Evolutionary conservation across 2,329 filamentous ascomycete species (phyloP).

Genomic region (Venturia pyrina): DNA sequence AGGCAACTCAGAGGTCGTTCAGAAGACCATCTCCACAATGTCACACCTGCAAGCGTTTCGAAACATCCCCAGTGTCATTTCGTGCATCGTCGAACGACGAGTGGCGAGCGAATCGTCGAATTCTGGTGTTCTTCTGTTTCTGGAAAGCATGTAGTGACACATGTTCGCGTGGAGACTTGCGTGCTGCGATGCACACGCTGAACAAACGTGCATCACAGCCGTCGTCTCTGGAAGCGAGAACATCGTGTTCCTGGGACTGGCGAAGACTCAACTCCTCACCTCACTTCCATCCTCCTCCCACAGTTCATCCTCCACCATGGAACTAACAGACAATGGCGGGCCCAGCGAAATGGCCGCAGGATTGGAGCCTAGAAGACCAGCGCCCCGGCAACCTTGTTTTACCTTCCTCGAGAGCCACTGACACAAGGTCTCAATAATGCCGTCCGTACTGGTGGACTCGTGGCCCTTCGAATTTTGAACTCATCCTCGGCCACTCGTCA

Average conservation of each 20-base stretch:
- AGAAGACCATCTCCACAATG: background rate
- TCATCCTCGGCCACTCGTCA: background rate
- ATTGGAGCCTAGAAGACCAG: background rate
- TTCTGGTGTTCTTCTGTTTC: conserved; percentile 4
- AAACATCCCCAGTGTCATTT: background rate
- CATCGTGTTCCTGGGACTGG: background rate
- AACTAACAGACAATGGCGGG: background rate
- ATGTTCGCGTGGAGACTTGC: conserved; percentile 4
- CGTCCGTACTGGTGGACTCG: background rate
- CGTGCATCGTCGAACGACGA: background rate
- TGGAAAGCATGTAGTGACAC: conserved; percentile 8
- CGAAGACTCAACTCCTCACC: background rate
- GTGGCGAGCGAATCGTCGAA: conserved; percentile 4
- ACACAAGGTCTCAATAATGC: background rate
- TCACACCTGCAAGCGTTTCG: conserved; percentile 5
- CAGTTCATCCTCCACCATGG: background rate
- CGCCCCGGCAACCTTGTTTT: background rate
- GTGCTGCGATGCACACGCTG: conserved; percentile 1
- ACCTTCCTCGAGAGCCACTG: background rate
- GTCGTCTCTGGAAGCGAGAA: background rate
- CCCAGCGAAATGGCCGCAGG: background rate
- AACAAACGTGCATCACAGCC: background rate
- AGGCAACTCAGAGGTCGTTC: background rate
- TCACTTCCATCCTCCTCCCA: background rate
- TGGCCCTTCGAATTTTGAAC: background rate